Evolutionary conservation across 345 rosid species (phyloP).

Genomic region (Citrus unshiu): DNA sequence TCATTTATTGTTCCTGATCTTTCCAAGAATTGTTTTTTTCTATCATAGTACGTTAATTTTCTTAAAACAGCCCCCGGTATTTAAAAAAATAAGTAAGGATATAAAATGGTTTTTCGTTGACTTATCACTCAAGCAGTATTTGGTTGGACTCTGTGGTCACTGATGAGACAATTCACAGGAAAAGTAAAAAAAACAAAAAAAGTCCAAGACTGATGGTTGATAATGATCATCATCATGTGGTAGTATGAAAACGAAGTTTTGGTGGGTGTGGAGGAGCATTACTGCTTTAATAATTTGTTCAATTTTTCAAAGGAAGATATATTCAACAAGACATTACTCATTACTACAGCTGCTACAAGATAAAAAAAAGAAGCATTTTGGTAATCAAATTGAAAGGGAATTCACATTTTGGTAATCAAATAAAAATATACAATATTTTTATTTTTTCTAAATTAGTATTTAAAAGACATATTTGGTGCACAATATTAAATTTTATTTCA

Average conservation of each 20-base stretch:
- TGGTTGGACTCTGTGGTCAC: neutral
- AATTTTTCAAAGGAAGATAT: neutral
- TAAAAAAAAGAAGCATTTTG: neutral
- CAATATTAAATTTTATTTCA: too few species aligned
- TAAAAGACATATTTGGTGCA: too few species aligned
- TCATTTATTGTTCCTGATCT: neutral
- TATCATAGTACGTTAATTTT: neutral
- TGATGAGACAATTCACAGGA: neutral
- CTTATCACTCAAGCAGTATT: neutral
- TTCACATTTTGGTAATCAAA: too few species aligned
- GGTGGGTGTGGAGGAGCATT: conserved; percentile 12
- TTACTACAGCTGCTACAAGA: neutral
- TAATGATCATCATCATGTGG: neutral
- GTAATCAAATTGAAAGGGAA: neutral
- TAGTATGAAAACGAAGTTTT: neutral
- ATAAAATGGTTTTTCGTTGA: neutral
- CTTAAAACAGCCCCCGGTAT: too few species aligned
- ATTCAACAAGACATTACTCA: neutral
- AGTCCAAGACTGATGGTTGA: neutral
- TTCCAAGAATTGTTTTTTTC: too few species aligned
- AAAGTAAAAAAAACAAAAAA: neutral
- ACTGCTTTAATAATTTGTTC: neutral
- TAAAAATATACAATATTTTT: too few species aligned
- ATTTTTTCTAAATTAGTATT: too few species aligned
- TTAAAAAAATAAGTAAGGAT: neutral